These are phyloP conservation scores for Lachnellula subtilissima DNA, from an alignment of 2,329 filamentous ascomycete species.

Conservation along the genomic window DNA sequence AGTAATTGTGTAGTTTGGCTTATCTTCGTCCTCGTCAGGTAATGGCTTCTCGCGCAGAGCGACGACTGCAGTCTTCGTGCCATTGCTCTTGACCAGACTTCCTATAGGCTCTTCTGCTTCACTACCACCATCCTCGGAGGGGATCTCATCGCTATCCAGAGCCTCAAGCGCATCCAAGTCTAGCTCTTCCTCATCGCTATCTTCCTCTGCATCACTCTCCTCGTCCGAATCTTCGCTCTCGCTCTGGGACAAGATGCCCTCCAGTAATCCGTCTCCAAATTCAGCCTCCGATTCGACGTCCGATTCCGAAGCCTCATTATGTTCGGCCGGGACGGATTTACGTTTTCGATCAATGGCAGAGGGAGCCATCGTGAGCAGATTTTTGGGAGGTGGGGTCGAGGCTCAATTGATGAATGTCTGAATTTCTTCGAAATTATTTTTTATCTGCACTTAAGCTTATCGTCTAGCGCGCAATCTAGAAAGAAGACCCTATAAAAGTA, in stretches of 20 bases:
- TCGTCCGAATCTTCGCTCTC: slow-evolving; percentile 55
- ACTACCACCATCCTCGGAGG: slow-evolving; percentile 35
- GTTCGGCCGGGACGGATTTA: slow-evolving; percentile 55
- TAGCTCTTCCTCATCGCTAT: slow-evolving; percentile 40
- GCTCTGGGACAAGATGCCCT: slow-evolving; percentile 52
- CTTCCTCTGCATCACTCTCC: slow-evolving; percentile 41
- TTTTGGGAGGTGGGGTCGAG: slow-evolving; percentile 3
- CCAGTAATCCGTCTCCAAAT: slow-evolving; percentile 49
- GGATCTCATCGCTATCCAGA: slow-evolving; percentile 47
- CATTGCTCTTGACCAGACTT: slow-evolving; percentile 36
- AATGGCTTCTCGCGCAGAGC: slow-evolving; percentile 25
- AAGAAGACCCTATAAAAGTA: too few species aligned
- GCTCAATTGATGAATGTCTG: too few species aligned
- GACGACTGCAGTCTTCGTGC: slow-evolving; percentile 32
- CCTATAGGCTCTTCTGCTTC: slow-evolving; percentile 35
- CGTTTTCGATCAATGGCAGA: slow-evolving; percentile 45
- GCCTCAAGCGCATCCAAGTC: slow-evolving; percentile 37
- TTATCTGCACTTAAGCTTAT: slow-evolving; percentile 10
- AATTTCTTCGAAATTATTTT: slow-evolving; percentile 14
- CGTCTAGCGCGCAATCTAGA: not conserved
- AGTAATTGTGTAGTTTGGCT: slow-evolving; percentile 51
- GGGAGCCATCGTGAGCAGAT: slow-evolving; percentile 25
- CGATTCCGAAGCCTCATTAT: slow-evolving; percentile 36
- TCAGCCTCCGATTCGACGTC: slow-evolving; percentile 57
- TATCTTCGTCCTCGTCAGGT: slow-evolving; percentile 36